Evolutionary conservation across 352 stramenopile species (phyloP), one percentile per base, ranked within the genome.

Genomic region (Phytophthora pisi): DNA sequence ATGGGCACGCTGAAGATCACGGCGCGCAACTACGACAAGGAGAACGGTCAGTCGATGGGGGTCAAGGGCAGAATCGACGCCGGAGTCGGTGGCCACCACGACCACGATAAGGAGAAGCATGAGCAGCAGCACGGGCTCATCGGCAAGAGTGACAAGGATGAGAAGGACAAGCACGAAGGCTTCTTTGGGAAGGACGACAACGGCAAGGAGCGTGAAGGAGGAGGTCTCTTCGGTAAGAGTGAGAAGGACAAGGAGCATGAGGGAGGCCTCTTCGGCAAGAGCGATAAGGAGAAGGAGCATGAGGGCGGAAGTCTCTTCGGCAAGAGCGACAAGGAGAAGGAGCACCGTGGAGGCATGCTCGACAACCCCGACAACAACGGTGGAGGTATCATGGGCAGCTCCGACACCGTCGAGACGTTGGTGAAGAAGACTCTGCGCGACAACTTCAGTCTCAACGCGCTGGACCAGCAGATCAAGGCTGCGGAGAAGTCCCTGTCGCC

Each of bases 11-110:
- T 76, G 24, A 57, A 72, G 42, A 36, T 45, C 0, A 60, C 68
- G 2, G 68, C 64, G 56, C 68, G 54, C 42, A 72, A 76, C 34
- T 76, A 76, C 49, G 68, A 76, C 58, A 65, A 42, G 46, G 58
- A 70, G 36, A 76, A 76, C 46, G 30, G 40, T 0, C 64, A 76
- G 38, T 49, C 53, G 7, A 73, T 66, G 59, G 69, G 69, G 4
- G 47, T 73, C 16, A 76, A 72, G 45, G 69, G 69, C 8, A 46
- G 10, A 15, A 36, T 76, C 1, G 64, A 70, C 42, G 58, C 58
- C 23, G 63, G 53, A 23, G n/a, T 75, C 31, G 68, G 68, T 30
- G 57, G 63, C 13, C 28, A 52, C 43, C 43, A 60, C 34, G 20
- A 64, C 28, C 57, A 67, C 10, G 20, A 62, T 7, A 50, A 45